Percentiles rank a stretch among this genome's conserved stretches.
These are phyloP conservation scores for Vitis amurensis DNA, from an alignment of 164 flowering plant species.

Conservation along the genomic window DNA sequence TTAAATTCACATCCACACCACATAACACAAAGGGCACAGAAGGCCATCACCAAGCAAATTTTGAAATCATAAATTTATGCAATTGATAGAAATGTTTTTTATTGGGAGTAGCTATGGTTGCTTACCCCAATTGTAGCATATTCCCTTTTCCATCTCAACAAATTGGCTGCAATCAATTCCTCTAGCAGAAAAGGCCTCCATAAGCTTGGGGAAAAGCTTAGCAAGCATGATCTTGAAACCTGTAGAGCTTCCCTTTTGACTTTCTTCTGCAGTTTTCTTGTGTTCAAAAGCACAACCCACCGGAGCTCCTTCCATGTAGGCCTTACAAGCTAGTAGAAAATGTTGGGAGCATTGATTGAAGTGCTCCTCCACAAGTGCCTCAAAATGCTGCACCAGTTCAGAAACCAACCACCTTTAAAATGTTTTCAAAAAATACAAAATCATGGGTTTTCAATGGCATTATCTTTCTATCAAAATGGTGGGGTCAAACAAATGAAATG, in stretches of 20 bases:
- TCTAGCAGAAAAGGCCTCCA: slow-evolving; percentile 55
- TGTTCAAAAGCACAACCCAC: slow-evolving; percentile 39
- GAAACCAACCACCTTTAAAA: neutral
- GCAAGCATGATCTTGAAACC: slow-evolving; percentile 91
- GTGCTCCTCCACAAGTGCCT: slow-evolving; percentile 73
- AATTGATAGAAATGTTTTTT: slow-evolving; percentile 4
- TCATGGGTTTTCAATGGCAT: too few relatives aligned
- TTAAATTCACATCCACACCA: neutral
- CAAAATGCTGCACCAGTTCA: slow-evolving; percentile 68
- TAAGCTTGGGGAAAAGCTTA: slow-evolving; percentile 74
- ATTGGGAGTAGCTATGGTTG: neutral
- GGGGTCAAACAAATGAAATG: neutral
- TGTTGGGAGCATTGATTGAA: slow-evolving; percentile 40
- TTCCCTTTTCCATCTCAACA: slow-evolving; percentile 19
- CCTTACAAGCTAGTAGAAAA: slow-evolving; percentile 67
- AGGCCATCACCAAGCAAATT: slow-evolving; percentile 1
- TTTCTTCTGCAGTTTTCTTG: slow-evolving; percentile 20
- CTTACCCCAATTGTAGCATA: slow-evolving; percentile 13
- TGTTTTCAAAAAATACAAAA: too few relatives aligned
- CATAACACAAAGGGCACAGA: neutral
- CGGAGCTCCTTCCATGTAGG: slow-evolving; percentile 74
- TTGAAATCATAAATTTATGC: slow-evolving; percentile 4
- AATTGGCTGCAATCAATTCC: slow-evolving; percentile 65
- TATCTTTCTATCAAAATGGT: neutral
- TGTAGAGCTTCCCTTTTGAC: slow-evolving; percentile 40